Base-by-base conservation (phyloP, 2,329 filamentous ascomycete genomes). In the Ophiocordyceps polyrhachis-furcata region DNA sequence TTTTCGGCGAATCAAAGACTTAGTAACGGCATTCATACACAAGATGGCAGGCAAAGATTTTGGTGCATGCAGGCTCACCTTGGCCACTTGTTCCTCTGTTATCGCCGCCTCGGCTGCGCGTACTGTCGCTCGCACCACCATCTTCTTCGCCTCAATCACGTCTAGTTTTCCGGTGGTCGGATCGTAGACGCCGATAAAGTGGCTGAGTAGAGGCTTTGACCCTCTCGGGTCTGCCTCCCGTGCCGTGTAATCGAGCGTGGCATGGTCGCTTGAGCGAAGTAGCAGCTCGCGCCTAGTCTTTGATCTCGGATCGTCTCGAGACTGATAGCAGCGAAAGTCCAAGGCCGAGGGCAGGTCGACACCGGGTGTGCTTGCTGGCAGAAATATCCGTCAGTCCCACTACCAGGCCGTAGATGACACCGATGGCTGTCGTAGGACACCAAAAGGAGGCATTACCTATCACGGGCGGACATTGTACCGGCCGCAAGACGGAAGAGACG, bases 101-200 rank as follows among this genome's bases (percentile, higher is more conserved):
- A 6, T 55, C 11, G 6, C 14, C 6, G 32, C 25, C 8, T 28
- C 32, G 14, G 4, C 15, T 50, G 73, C 67, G 45, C 74, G 68
- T 29, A 78, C 74, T 25, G 65, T 59, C 13, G 72, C 74, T 38
- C 74, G 65, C 19, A 82, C 63, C 25, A 71, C 65, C 70, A 82
- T 75, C 62, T 74, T 80, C 58, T 75, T 76, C 15, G 75, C 74
- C 54, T 79, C 69, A 17, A 81, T 64, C 31, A 82, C 66, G 51
- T 79, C 65, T 40, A 82, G 57, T 50, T 73, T 65, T 19, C 73
- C 73, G 0, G 72, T 76, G 31, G 66, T 61, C 0, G 75, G 73
- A 51, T 83, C 76, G 49, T 73, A 80, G 5, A 82, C 62, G 15
- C 76, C 79, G 25, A 83, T 60, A 54, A 77, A 83, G 57, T 82